These are phyloP conservation scores for Pyrenula aspistea DNA, from an alignment of 495 filamentous ascomycete species.

Conservation along the genomic window DNA sequence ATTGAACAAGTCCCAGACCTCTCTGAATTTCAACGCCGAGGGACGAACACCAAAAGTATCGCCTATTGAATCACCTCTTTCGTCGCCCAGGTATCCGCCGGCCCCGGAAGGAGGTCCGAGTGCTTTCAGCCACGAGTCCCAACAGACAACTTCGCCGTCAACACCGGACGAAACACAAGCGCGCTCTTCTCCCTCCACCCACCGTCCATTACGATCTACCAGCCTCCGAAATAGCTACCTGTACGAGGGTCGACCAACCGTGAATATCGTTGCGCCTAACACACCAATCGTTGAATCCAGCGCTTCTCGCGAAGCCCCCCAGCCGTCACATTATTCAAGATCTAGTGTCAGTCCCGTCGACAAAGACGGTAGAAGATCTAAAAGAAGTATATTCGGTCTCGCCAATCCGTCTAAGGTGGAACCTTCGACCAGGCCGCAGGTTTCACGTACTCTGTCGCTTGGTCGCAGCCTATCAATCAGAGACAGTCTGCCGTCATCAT, in stretches of 20 bases:
- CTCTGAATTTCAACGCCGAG: neutral
- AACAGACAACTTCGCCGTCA: neutral
- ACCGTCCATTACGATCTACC: neutral
- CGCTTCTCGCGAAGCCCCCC: neutral
- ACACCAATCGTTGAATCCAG: neutral
- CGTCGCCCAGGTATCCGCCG: neutral
- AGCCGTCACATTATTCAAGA: neutral
- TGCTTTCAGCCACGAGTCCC: neutral
- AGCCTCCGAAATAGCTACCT: neutral
- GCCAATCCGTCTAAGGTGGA: neutral
- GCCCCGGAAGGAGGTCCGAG: neutral
- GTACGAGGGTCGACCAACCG: neutral
- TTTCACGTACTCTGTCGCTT: neutral
- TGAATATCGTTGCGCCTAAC: neutral
- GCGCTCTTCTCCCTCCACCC: neutral
- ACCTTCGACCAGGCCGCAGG: neutral
- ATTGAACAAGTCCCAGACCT: neutral
- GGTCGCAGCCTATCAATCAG: neutral
- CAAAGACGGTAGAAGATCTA: neutral
- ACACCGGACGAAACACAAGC: neutral
- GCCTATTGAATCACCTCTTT: neutral
- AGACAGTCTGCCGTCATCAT: neutral
- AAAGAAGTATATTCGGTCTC: neutral
- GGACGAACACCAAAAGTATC: neutral
- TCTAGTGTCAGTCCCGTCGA: neutral